Base-by-base conservation (phyloP, 1,284 basidiomycete genomes). In the Meira miltonrushii region DNA sequence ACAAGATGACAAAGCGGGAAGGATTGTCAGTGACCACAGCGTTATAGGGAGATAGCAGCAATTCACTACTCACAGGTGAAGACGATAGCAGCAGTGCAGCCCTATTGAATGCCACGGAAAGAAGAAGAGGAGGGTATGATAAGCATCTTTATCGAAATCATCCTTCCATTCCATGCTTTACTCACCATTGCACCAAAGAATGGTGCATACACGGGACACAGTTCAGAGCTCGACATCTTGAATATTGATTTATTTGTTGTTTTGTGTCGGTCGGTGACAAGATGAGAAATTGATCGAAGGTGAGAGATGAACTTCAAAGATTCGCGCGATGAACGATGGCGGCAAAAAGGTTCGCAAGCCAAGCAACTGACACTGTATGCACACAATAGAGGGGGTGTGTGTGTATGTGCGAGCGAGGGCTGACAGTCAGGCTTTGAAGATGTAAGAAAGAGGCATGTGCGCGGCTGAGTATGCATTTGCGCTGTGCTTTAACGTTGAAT, bases 181-280 rank as follows among this genome's bases (percentile, higher is more conserved):
- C 88, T 79, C 71, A 89, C 89, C 90, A 95, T 91, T 61, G 89
- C 90, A 78, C 92, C 90, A 78, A 97, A 97, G 84, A 97, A 96
- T 74, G 94, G 92, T 66, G 92, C 89, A 81, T 76, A 76, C 39
- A 76, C 74, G 55, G 74, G 74, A 69, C 74, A 76, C 17, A 76
- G 67, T 60, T 75, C 73, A 33, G 28, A 33, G 28, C 28, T 33
- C 28, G 28, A 33, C 28, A 33, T 33, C 28, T 33, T 33, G 28
- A 33, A 33, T 33, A 8, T 4, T n/a, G n/a, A n/a, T n/a, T 39
- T 66, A 65, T 69, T 75, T 75, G 63, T 73, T 70, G 21, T n/a
- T n/a, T n/a, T 67, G 44, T 46, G 23, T 46, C 19, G 17, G 23
- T 17, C 23, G 10, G 8, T 21, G 44, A 46, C 44, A 46, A 17